Conservation (phyloP, 1,284 basidiomycete genomes). For the Puccinia coronata region DNA sequence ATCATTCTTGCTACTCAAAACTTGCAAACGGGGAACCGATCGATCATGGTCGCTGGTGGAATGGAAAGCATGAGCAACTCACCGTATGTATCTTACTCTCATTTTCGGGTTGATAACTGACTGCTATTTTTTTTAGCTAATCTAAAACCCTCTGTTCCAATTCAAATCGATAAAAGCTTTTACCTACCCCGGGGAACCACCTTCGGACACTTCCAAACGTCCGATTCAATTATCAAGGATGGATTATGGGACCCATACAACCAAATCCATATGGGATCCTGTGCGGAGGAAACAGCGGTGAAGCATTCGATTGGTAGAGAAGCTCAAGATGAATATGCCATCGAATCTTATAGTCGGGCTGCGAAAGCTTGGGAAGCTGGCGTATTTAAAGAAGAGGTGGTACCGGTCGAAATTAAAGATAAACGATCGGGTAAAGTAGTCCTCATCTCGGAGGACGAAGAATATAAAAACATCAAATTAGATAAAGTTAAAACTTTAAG, state of each 20-base stretch:
- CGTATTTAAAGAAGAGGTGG: conserved; percentile 83
- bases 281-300: conserved; percentile 60
- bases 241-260: conserved; percentile 96
- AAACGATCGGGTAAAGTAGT: conserved; percentile 84
- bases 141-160: background rate
- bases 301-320: conserved; percentile 59
- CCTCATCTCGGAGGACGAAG: conserved; percentile 89
- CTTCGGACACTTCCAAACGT: conserved; percentile 85
- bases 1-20: conserved; percentile 61
- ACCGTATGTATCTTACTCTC: conserved; percentile 55
- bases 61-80: conserved; percentile 62
- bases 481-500: conserved; percentile 60
- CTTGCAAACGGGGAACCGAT: conserved; percentile 60
- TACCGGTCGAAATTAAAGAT: conserved; percentile 82
- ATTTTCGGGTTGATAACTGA: background rate
- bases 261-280: conserved; percentile 90
- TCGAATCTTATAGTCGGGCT: conserved; percentile 91
- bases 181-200: conserved; percentile 80
- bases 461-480: conserved; percentile 70
- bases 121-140: conserved; percentile 49
- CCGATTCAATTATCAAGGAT: conserved; percentile 85
- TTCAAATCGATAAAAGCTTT: conserved; percentile 68
- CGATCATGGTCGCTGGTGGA: conserved; percentile 61
- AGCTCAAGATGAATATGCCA: conserved; percentile 68
- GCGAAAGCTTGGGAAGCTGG: conserved; percentile 85